phyloP scores from a whole-genome alignment of 2,329 filamentous ascomycete genomes.

The Colletotrichum sojae region DNA sequence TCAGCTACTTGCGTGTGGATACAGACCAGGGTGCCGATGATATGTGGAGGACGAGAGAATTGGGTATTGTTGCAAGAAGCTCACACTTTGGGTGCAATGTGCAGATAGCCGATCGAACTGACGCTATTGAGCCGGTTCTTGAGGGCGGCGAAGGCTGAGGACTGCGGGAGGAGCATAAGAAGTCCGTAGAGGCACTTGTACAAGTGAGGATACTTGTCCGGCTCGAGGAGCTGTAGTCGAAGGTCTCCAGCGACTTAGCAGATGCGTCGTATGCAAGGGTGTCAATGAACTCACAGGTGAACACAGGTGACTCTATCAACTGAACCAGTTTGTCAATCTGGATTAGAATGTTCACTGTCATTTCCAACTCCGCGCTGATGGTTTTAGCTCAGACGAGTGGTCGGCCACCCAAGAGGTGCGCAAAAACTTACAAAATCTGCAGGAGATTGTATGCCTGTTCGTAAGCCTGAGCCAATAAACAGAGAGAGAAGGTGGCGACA shows the following conservation, averaged over 20 bases:
- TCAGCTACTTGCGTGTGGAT: slow-evolving; percentile 26
- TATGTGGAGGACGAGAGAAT: no score
- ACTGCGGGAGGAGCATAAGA: slow-evolving; percentile 98
- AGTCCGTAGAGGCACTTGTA: slow-evolving; percentile 99
- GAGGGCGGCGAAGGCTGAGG: slow-evolving; percentile 94
- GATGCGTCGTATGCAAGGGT: not conserved
- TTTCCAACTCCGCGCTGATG: slow-evolving; percentile 91
- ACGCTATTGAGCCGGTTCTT: slow-evolving; percentile 98
- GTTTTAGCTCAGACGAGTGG: slow-evolving; percentile 9
- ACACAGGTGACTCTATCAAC: slow-evolving; percentile 95
- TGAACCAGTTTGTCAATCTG: slow-evolving; percentile 99
- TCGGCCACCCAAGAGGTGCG: no score
- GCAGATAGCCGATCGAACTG: slow-evolving; percentile 95
- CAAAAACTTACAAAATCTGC: slow-evolving; percentile 84
- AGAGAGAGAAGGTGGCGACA: slow-evolving; percentile 96
- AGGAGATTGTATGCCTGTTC: slow-evolving; percentile 97
- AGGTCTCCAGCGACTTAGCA: slow-evolving; percentile 74
- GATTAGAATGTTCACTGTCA: slow-evolving; percentile 98
- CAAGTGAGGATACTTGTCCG: slow-evolving; percentile 92
- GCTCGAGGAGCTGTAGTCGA: slow-evolving; percentile 93
- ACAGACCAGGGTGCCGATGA: no score
- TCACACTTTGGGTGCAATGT: slow-evolving; percentile 84
- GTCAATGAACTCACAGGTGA: slow-evolving; percentile 82
- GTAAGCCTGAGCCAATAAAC: slow-evolving; percentile 95
- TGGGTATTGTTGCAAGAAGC: slow-evolving; percentile 45